Evolutionary conservation across 768 basidiomycete species (phyloP).

Genomic region (Dentipellis sp.): DNA sequence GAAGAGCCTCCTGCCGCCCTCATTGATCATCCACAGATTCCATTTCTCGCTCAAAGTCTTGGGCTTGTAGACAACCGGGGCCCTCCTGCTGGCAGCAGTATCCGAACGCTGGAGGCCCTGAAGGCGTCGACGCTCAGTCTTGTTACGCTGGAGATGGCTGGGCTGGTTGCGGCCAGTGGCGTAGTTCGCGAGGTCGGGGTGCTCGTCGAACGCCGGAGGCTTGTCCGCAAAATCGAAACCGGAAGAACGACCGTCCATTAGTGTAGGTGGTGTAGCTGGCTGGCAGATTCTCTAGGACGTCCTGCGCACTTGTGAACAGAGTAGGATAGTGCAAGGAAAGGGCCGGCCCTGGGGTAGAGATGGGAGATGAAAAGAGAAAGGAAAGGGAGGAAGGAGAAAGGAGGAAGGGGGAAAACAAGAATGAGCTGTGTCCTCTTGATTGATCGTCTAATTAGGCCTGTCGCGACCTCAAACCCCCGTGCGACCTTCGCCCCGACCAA

Average conservation of each 20-base stretch:
- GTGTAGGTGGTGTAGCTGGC: not conserved
- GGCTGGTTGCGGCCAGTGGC: constrained; percentile 20
- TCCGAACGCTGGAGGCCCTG: constrained; percentile 74
- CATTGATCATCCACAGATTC: constrained; percentile 89
- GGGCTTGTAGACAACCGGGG: constrained; percentile 26
- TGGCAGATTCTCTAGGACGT: not conserved
- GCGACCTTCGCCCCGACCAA: not conserved
- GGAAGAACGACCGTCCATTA: not conserved
- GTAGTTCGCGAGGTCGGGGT: constrained; percentile 6
- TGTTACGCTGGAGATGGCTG: constrained; percentile 69
- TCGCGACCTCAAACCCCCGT: not conserved
- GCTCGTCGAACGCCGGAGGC: constrained; percentile 7
- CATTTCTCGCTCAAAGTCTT: constrained; percentile 36
- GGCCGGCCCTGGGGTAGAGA: constrained; percentile 2
- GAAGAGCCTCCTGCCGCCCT: constrained; percentile 73
- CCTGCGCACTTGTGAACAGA: not conserved
- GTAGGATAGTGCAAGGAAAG: not conserved
- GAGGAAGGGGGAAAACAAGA: not conserved
- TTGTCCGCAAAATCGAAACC: constrained; percentile 13
- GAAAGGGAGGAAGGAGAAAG: not conserved
- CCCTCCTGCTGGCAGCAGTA: constrained; percentile 23
- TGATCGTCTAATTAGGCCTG: not conserved
- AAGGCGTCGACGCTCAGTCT: constrained; percentile 71
- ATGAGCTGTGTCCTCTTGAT: not conserved
- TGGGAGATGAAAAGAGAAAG: constrained; percentile 1